Conservation (phyloP, 2,329 filamentous ascomycete genomes). For the Sclerotinia trifoliorum region DNA sequence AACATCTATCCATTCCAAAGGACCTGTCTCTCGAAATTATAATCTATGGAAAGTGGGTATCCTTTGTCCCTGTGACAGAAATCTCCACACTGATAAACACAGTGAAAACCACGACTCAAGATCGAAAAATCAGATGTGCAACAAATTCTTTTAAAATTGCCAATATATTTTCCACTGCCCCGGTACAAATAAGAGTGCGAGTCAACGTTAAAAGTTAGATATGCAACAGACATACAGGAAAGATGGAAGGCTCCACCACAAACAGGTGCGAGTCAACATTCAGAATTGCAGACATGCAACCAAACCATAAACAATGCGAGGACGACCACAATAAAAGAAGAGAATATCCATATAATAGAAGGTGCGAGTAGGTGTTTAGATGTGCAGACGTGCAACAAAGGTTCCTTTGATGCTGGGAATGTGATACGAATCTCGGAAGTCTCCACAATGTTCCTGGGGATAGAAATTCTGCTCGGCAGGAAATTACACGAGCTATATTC, state of each 20-base stretch:
- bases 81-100: neutral
- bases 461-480: neutral
- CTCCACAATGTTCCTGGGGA: neutral
- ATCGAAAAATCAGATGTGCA: neutral
- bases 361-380: neutral
- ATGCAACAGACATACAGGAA: neutral
- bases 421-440: neutral
- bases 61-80: neutral
- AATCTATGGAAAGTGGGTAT: neutral
- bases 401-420: neutral
- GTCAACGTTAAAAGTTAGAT: neutral
- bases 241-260: neutral
- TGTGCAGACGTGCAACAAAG: conserved; percentile 5
- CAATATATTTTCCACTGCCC: neutral
- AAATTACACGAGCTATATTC: neutral
- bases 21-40: neutral
- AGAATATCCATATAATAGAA: neutral
- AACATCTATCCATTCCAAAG: no score
- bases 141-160: neutral
- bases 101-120: neutral
- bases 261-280: conserved; percentile 3
- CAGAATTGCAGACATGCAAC: neutral
- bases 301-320: neutral
- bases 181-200: neutral
- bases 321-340: neutral